Base-by-base conservation (phyloP, 352 stramenopile species). In the Peronospora farinosa region DNA sequence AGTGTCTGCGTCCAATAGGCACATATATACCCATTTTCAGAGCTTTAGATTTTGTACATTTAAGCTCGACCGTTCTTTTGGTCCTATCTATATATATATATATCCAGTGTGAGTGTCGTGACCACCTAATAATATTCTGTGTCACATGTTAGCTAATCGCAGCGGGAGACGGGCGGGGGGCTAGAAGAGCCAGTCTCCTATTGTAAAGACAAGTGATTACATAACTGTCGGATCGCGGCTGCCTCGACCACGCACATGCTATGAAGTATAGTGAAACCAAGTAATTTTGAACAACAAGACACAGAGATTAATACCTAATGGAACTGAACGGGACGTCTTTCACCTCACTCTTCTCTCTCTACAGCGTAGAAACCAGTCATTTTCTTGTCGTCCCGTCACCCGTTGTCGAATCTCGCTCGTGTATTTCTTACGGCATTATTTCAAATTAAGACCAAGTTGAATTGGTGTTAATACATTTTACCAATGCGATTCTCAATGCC, bases 401-500 rank as follows among this genome's bases (percentile, higher is more conserved):
- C 12, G 17, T 27, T 10, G n/a, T 1, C n/a, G 31, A 11, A 32
- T n/a, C 28, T 32, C 10, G 28, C 3, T 42, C 7, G 16, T 17
- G 3, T 15, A 15, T 28, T 30, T 1, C 15, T 9, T 7, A n/a
- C 19, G 30, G 17, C 37, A 42, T 42, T 42, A 30, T 42, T 30
- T 42, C 16, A 15, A 42, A 6, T 42, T 42, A 2, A 16, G 9
- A 42, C 21, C 7, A 25, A 42, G 37, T 27, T 2, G 12, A 30
- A 13, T 30, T n/a, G 37, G 21, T 42, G 4, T 42, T 7, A 42
- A 4, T 42, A 6, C 19, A 23, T 5, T 27, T 13, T 0, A 16
- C 21, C 50, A 10, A 71, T 71, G 63, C 63, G 68, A 31, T 71
- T 71, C 49, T 65, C 63, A 27, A 71, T 71, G 63, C 57, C 63